These are phyloP conservation scores for Pichia sp. DNA, from an alignment of 1,139 yeast genomes.

Conservation along the genomic window DNA sequence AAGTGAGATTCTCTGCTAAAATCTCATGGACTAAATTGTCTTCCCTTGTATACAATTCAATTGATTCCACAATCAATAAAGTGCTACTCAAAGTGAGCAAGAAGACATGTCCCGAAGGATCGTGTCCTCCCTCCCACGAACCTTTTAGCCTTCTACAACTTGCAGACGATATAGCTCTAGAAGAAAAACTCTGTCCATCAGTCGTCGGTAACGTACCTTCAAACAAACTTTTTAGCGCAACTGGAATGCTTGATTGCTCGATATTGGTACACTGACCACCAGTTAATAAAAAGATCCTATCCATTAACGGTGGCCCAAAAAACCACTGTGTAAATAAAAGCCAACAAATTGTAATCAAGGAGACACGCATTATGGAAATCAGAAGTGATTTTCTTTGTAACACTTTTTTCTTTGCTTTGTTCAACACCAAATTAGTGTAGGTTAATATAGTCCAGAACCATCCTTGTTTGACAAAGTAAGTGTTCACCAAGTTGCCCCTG, in stretches of 20 bases:
- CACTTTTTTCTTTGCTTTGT: not conserved
- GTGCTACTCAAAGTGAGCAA: constrained; percentile 68
- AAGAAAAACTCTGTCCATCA: constrained; percentile 12
- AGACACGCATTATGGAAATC: constrained; percentile 38
- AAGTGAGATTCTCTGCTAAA: constrained; percentile 9
- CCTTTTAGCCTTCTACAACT: constrained; percentile 64
- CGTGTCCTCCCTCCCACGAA: constrained; percentile 88
- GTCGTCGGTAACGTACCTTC: not conserved
- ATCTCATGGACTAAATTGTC: constrained; percentile 9
- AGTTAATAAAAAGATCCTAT: constrained; percentile 66
- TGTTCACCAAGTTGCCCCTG: constrained; percentile 64
- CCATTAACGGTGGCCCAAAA: constrained; percentile 88
- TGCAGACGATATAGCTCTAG: constrained; percentile 24
- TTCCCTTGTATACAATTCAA: constrained; percentile 19
- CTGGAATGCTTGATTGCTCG: constrained; percentile 14
- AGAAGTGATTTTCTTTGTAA: constrained; percentile 17
- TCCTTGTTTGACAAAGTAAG: constrained; percentile 75
- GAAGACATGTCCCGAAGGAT: constrained; percentile 93
- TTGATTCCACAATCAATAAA: constrained; percentile 65
- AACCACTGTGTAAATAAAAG: constrained; percentile 82
- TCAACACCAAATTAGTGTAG: constrained; percentile 24
- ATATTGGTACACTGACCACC: constrained; percentile 72
- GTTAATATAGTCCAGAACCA: constrained; percentile 86
- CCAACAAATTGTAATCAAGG: constrained; percentile 72
- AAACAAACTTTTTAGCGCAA: constrained; percentile 14